These are phyloP conservation scores for Ceratopteris richardii DNA, from an alignment of 75 land plant genomes.

Conservation along the genomic window DNA sequence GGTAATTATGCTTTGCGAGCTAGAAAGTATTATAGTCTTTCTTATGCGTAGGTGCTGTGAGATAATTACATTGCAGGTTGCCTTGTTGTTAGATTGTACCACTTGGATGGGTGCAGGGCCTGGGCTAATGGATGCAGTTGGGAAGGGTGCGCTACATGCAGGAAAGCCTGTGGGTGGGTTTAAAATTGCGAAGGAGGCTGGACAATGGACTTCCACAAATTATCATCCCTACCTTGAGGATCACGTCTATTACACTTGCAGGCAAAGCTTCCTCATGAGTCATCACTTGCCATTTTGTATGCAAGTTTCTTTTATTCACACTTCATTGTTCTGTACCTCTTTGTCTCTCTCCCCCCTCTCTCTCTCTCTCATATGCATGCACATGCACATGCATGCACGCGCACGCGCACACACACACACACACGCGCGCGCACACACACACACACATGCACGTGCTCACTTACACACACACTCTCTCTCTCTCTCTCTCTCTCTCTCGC, in stretches of 20 bases:
- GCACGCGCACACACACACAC: too few species aligned
- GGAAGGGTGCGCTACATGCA: constrained; percentile 73
- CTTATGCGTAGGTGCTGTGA: too few species aligned
- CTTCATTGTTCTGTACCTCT: too few species aligned
- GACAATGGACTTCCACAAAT: constrained; percentile 61
- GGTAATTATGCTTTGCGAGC: constrained; percentile 31
- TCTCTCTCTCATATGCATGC: too few species aligned
- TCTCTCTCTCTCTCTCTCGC: too few species aligned
- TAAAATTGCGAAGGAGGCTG: constrained; percentile 75
- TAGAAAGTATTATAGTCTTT: too few species aligned
- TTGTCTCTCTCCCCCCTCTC: too few species aligned
- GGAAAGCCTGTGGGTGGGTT: constrained; percentile 82
- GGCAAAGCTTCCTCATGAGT: constrained; percentile 27
- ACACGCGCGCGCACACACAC: too few species aligned
- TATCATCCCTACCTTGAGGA: constrained; percentile 68
- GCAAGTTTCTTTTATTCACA: too few species aligned
- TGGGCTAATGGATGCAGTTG: constrained; percentile 93
- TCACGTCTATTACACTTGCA: constrained; percentile 75
- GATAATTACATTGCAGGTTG: constrained; percentile 31
- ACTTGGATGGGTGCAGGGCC: constrained; percentile 94
- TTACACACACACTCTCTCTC: too few species aligned
- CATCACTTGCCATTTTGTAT: neutral
- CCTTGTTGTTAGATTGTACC: constrained; percentile 70
- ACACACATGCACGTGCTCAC: too few species aligned
- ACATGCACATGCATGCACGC: too few species aligned